Conservation (phyloP, 305 asterid species). For the Caryopteris hybrid region DNA sequence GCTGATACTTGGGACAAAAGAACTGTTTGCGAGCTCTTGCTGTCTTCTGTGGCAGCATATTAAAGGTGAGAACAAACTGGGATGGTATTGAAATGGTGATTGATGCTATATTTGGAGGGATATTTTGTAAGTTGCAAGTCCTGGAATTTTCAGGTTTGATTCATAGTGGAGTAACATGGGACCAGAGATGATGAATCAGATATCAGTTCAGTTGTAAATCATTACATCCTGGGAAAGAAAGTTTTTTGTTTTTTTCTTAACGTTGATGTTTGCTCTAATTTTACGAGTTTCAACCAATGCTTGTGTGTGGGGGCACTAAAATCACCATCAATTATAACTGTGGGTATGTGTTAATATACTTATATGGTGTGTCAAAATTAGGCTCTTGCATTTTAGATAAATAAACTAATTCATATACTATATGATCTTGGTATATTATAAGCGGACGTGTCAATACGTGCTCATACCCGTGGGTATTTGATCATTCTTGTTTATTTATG, state of each 20-base stretch:
- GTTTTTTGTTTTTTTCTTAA: background rate
- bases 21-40: background rate
- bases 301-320: too few relatives aligned
- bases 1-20: background rate
- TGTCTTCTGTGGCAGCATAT: background rate
- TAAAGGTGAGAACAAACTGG: slow-evolving; percentile 2
- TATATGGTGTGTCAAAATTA: too few relatives aligned
- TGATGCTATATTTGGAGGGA: slow-evolving; percentile 10
- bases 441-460: too few relatives aligned
- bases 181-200: background rate
- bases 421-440: too few relatives aligned
- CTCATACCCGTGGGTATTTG: too few relatives aligned
- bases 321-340: too few relatives aligned
- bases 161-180: slow-evolving; percentile 7
- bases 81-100: background rate
- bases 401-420: too few relatives aligned
- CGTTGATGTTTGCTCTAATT: background rate
- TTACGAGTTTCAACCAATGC: background rate
- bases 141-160: background rate
- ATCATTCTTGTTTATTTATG: too few relatives aligned
- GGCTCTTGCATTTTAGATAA: too few relatives aligned
- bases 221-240: background rate
- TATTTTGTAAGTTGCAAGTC: slow-evolving; percentile 13
- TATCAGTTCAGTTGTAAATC: slow-evolving; percentile 16
- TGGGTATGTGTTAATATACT: too few relatives aligned